phyloP scores from a whole-genome alignment of 106 monocot genomes.

The Phalaenopsis equestris region DNA sequence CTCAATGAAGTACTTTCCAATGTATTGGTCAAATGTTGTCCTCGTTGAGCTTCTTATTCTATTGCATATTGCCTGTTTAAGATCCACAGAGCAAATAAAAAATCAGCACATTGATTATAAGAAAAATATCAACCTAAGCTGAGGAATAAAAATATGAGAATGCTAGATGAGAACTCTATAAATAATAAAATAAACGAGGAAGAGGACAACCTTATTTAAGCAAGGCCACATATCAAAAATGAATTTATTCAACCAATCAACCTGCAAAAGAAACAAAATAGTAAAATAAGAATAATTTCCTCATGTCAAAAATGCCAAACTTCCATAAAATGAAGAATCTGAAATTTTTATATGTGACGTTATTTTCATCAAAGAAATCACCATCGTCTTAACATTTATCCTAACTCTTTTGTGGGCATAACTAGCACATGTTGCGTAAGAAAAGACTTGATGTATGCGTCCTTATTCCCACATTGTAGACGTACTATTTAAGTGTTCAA shows the following conservation, averaged over 20 bases:
- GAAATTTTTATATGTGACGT: neutral
- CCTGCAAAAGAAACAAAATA: conserved; percentile 41
- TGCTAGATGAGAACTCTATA: neutral
- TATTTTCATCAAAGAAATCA: neutral
- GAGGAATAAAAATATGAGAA: neutral
- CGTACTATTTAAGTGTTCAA: neutral
- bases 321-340: neutral
- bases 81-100: neutral
- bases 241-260: conserved; percentile 82
- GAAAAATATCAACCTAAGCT: neutral
- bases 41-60: conserved; percentile 39
- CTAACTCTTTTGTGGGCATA: neutral
- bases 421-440: neutral
- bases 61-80: conserved; percentile 59
- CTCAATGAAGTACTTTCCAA: conserved; percentile 57
- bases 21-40: conserved; percentile 77
- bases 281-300: neutral
- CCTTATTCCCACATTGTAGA: neutral
- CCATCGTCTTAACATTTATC: neutral
- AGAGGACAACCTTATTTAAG: conserved; percentile 56
- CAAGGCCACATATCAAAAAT: conserved; percentile 71
- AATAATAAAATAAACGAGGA: neutral
- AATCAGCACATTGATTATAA: neutral
- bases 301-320: neutral
- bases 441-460: neutral